A percentile compares a stretch with the other conserved stretches of the same genome.
Conservation (phyloP, 2,329 filamentous ascomycete species). For the Sporothrix sp. region DNA sequence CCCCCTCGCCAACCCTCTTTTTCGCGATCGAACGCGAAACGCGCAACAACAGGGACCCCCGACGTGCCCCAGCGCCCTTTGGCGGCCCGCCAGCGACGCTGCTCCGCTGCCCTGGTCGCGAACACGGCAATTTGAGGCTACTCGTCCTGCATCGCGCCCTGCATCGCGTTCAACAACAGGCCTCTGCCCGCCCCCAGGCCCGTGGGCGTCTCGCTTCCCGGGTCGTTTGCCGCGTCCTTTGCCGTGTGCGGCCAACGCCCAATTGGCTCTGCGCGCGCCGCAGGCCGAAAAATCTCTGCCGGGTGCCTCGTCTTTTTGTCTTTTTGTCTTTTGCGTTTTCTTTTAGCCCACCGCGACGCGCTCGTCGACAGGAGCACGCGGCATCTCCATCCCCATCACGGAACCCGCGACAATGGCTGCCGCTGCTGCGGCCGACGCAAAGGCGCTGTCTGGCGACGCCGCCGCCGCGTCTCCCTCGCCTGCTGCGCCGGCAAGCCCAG, state of each 20-base stretch:
- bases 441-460: conserved; percentile 22
- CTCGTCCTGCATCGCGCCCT: not conserved
- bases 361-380: not conserved
- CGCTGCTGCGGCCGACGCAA: conserved; percentile 23
- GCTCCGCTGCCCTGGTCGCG: not conserved
- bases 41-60: conserved; percentile 2
- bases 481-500: conserved; percentile 15
- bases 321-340: not conserved
- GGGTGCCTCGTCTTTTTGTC: no score
- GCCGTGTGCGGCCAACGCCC: not conserved
- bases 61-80: not conserved
- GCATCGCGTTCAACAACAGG: no score
- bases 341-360: not conserved
- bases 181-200: no score
- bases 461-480: conserved; percentile 23
- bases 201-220: no score
- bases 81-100: not conserved
- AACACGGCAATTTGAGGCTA: not conserved
- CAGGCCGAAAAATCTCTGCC: no score
- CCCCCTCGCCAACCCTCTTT: not conserved
- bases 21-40: conserved; percentile 9
- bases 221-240: no score
- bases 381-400: not conserved
- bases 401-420: conserved; percentile 23
- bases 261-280: not conserved